Percentiles rank a stretch among this genome's conserved stretches.
Conservation (phyloP, 208 protist species). For the Wallacemonas sp. region DNA sequence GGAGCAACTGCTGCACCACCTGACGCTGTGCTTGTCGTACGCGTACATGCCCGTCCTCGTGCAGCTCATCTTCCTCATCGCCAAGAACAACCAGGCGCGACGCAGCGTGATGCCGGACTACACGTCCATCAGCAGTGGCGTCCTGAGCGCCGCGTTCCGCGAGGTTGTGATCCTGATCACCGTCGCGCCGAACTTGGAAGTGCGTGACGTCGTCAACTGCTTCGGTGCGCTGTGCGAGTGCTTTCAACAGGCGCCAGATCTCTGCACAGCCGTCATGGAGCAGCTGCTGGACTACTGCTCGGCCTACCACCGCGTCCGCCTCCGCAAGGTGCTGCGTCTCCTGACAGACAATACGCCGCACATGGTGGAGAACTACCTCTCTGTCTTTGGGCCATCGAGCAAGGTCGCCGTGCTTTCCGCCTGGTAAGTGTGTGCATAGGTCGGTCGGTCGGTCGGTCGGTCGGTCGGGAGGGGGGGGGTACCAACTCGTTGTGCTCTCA, state of each 20-base stretch:
- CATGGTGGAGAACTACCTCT: constrained; percentile 49
- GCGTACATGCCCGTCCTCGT: constrained; percentile 55
- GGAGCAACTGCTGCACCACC: constrained; percentile 52
- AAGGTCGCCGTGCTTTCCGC: constrained; percentile 41
- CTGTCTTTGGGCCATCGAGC: constrained; percentile 67
- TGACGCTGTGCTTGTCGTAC: constrained; percentile 62
- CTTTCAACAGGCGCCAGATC: constrained; percentile 35
- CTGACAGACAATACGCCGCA: constrained; percentile 42
- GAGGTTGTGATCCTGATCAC: constrained; percentile 64
- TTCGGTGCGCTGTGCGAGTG: constrained; percentile 57
- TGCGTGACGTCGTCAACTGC: constrained; percentile 44
- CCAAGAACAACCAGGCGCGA: constrained; percentile 32
- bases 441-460: too few relatives aligned
- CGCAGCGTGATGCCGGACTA: constrained; percentile 25
- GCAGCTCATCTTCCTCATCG: constrained; percentile 51
- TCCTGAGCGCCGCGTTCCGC: constrained; percentile 48
- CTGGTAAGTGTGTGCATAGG: constrained; percentile 46
- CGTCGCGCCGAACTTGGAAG: constrained; percentile 45
- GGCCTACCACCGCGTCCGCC: constrained; percentile 87
- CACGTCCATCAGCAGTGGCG: constrained; percentile 28
- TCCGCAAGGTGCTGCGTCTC: constrained; percentile 65
- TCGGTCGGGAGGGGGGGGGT: too few relatives aligned
- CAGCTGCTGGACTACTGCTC: constrained; percentile 71
- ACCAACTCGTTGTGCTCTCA: too few relatives aligned
- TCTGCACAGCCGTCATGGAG: constrained; percentile 49